phyloP scores from a whole-genome alignment of 768 basidiomycete genomes.

The Antrodiella citrinella region DNA sequence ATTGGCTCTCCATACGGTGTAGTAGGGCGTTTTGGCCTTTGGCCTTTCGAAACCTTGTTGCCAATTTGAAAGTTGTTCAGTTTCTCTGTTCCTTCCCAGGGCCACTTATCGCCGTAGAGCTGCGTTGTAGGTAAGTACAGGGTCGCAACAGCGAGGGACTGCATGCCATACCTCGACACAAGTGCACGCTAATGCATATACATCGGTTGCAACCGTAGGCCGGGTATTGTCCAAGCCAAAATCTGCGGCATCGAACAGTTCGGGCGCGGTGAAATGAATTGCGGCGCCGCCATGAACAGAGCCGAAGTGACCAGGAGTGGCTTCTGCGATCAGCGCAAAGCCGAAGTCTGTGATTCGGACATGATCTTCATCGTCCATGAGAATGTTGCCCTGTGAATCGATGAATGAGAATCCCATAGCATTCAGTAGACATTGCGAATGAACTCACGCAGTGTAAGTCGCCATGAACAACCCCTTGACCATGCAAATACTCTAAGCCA shows the following conservation, averaged over 20 bases:
- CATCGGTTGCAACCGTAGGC: too few species aligned
- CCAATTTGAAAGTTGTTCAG: not conserved
- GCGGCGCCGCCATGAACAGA: constrained; percentile 1
- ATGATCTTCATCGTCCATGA: constrained; percentile 3
- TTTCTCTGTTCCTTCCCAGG: not conserved
- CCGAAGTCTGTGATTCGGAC: constrained; percentile 5
- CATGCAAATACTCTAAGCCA: constrained; percentile 4
- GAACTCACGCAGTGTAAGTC: not conserved
- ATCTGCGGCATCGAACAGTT: not conserved
- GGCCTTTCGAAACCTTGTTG: not conserved
- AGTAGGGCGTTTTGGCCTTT: not conserved
- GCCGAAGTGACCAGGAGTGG: not conserved
- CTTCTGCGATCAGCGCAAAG: constrained; percentile 1
- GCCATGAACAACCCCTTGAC: not conserved
- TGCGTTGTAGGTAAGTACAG: too few species aligned
- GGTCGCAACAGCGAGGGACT: too few species aligned
- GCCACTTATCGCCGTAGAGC: too few species aligned
- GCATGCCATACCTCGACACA: too few species aligned
- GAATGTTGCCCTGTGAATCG: constrained; percentile 3
- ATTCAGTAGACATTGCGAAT: too few species aligned
- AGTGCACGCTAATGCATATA: too few species aligned
- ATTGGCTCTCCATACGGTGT: too few species aligned
- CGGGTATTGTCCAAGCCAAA: not conserved
- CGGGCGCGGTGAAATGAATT: constrained; percentile 2
- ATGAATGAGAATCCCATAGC: too few species aligned